Evolutionary conservation across 2,329 filamentous ascomycete genomes (phyloP).

Genomic region (Apiospora rasikravindrae): DNA sequence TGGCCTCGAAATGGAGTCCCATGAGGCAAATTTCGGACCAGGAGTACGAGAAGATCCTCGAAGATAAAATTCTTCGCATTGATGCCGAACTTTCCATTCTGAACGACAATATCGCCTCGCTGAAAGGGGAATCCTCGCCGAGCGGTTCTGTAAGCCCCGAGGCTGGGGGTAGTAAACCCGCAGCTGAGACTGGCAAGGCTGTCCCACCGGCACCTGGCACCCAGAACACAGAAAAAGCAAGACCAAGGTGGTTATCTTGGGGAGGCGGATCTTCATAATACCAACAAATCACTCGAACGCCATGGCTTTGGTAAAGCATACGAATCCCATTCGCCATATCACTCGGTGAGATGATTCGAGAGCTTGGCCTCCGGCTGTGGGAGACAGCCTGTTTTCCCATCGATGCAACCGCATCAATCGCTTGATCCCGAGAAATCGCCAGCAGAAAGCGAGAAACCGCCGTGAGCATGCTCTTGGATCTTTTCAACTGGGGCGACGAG

Average conservation of each 20-base stretch:
- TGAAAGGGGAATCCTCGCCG: conserved; percentile 33
- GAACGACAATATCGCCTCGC: conserved; percentile 72
- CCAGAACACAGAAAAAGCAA: neutral
- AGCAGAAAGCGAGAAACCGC: too few relatives aligned
- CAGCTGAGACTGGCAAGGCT: neutral
- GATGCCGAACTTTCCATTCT: conserved; percentile 79
- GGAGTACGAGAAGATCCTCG: conserved; percentile 72
- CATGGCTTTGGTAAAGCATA: neutral
- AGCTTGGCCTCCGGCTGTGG: neutral
- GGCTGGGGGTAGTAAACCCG: neutral
- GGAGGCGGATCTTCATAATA: neutral
- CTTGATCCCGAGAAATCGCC: too few relatives aligned
- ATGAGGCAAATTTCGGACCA: conserved; percentile 71
- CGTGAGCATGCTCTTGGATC: too few relatives aligned
- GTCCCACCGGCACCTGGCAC: neutral
- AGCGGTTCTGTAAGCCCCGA: neutral
- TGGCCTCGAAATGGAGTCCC: conserved; percentile 74
- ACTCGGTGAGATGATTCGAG: neutral
- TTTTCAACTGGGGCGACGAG: too few relatives aligned
- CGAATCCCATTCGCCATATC: neutral
- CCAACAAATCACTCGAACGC: neutral
- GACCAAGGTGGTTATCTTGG: conserved; percentile 2
- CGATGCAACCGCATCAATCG: too few relatives aligned
- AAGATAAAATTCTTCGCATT: conserved; percentile 72
- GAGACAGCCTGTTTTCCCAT: too few relatives aligned